These are phyloP conservation scores for Aureobasidium sp. DNA, from an alignment of 2,329 filamentous ascomycete species.

Conservation along the genomic window DNA sequence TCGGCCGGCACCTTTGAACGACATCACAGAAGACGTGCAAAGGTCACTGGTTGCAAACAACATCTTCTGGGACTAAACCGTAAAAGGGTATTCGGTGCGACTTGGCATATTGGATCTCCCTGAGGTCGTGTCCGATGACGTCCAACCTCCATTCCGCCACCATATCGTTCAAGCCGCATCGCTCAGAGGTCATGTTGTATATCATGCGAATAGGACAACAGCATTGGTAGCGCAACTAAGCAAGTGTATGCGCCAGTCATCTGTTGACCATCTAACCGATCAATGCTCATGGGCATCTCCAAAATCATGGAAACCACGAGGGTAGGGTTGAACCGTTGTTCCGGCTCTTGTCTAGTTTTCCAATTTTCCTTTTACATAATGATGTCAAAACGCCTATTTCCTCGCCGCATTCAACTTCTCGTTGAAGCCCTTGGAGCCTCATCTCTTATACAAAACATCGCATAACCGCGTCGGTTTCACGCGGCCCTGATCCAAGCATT, in stretches of 20 bases:
- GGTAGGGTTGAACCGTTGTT: neutral
- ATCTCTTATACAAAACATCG: conserved; percentile 11
- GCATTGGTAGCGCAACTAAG: neutral
- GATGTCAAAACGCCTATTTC: conserved; percentile 13
- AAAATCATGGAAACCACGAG: neutral
- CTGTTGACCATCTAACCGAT: neutral
- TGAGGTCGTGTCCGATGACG: neutral
- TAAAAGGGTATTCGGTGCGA: conserved; percentile 4
- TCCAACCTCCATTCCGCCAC: neutral
- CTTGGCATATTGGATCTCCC: conserved; percentile 7
- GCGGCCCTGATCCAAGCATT: neutral
- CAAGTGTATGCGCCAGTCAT: neutral
- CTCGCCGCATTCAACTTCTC: conserved; percentile 11
- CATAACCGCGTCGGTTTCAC: neutral
- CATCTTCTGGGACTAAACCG: neutral
- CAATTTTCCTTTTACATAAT: conserved; percentile 12
- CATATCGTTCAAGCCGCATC: neutral
- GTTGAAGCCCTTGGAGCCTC: neutral
- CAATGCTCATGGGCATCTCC: neutral
- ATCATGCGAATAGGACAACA: neutral
- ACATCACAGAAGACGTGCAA: neutral
- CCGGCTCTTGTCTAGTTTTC: neutral
- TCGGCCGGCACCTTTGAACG: neutral
- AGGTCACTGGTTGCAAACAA: neutral
- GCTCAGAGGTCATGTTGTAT: neutral